phyloP scores from a whole-genome alignment of 2,329 filamentous ascomycete species.

The Ramularia endophylla region DNA sequence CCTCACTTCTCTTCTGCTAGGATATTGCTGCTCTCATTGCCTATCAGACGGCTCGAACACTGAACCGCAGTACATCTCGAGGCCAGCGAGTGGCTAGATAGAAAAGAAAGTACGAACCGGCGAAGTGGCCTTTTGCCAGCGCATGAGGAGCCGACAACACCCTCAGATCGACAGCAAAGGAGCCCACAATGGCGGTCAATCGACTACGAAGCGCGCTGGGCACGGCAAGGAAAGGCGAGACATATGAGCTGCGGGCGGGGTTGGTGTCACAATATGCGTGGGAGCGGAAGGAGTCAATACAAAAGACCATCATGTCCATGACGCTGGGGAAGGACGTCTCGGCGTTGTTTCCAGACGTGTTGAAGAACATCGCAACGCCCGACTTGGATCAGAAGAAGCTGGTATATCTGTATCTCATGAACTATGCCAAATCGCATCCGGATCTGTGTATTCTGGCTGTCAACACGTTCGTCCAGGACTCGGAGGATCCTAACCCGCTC shows the following conservation, averaged over 20 bases:
- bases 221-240: constrained; percentile 92
- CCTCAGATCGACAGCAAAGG: constrained; percentile 4
- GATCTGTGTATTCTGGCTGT: constrained; percentile 98
- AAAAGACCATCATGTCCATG: constrained; percentile 99
- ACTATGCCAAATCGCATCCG: constrained; percentile 98
- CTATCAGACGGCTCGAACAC: no score
- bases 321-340: constrained; percentile 98
- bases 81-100: no score
- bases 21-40: no score
- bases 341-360: constrained; percentile 89
- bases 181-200: constrained; percentile 75
- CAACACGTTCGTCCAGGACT: constrained; percentile 98
- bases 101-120: no score
- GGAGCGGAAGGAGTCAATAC: constrained; percentile 96
- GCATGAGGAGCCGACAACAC: not conserved
- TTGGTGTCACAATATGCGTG: constrained; percentile 98
- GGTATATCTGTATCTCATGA: constrained; percentile 98
- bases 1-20: no score
- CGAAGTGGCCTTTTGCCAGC: no score
- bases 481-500: constrained; percentile 95
- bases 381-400: constrained; percentile 99
- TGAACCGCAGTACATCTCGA: no score
- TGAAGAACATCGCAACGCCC: constrained; percentile 95
- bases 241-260: constrained; percentile 91
- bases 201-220: constrained; percentile 91